A percentile compares a stretch with the other conserved stretches of the same genome.
Conservation (phyloP, 2,329 filamentous ascomycete genomes). For the Emmonsiellopsis sp. region DNA sequence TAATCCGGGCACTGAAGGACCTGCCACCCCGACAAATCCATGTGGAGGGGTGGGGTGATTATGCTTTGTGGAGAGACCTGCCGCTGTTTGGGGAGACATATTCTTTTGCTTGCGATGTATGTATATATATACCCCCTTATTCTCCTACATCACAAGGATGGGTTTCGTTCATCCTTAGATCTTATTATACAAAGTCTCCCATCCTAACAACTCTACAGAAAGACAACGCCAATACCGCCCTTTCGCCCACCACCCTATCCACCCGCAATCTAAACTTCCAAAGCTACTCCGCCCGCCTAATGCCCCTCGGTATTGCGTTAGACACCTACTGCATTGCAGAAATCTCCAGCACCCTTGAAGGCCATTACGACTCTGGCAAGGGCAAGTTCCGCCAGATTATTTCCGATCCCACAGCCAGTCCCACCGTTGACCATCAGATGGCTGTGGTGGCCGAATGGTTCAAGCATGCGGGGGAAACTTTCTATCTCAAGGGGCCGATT, state of each 20-base stretch:
- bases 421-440: slow-evolving; percentile 2
- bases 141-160: background rate
- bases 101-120: background rate
- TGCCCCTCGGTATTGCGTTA: background rate
- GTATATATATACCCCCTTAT: background rate
- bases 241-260: background rate
- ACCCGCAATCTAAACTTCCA: slow-evolving; percentile 1
- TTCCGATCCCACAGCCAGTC: slow-evolving; percentile 2
- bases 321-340: slow-evolving; percentile 5
- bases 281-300: slow-evolving; percentile 3
- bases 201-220: background rate
- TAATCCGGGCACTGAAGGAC: background rate
- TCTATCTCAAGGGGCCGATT: slow-evolving; percentile 3
- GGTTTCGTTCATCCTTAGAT: background rate
- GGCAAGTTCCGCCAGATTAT: slow-evolving; percentile 3
- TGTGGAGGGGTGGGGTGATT: slow-evolving; percentile 3
- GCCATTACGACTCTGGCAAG: slow-evolving; percentile 6
- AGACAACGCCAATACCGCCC: background rate
- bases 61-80: slow-evolving; percentile 1
- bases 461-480: background rate
- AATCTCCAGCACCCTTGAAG: slow-evolving; percentile 3
- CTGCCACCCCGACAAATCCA: background rate
- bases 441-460: slow-evolving; percentile 4
- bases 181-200: background rate
- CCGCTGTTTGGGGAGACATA: slow-evolving; percentile 4